Evolutionary conservation across 1,284 basidiomycete species (phyloP).

Genomic region (Moniliella sp.): DNA sequence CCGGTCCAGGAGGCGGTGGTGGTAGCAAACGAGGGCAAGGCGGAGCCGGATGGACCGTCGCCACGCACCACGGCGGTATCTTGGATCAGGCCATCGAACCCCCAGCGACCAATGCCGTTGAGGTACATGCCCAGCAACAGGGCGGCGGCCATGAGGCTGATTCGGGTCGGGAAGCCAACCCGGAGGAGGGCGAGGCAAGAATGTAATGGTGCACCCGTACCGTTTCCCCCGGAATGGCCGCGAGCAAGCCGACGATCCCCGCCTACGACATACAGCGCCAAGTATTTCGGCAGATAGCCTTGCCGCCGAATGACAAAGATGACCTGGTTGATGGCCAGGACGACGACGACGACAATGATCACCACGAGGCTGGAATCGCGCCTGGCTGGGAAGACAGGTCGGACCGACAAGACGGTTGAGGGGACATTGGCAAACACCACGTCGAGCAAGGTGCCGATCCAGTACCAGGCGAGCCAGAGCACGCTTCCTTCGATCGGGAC

Average conservation of each 20-base stretch:
- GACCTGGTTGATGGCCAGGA: slow-evolving; percentile 44
- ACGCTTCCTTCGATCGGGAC: slow-evolving; percentile 52
- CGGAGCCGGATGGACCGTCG: slow-evolving; percentile 52
- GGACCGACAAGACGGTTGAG: slow-evolving; percentile 40
- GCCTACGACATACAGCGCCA: slow-evolving; percentile 38
- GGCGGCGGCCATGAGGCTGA: slow-evolving; percentile 56
- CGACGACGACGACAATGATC: slow-evolving; percentile 41
- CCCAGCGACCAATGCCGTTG: slow-evolving; percentile 30
- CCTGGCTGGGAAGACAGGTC: slow-evolving; percentile 51
- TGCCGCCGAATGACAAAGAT: slow-evolving; percentile 60
- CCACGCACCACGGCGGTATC: slow-evolving; percentile 52
- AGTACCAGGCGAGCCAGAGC: slow-evolving; percentile 56
- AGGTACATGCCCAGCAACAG: slow-evolving; percentile 58
- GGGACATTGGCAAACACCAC: slow-evolving; percentile 26
- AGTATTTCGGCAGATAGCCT: slow-evolving; percentile 55
- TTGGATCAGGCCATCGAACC: slow-evolving; percentile 55
- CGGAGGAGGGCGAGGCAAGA: slow-evolving; percentile 54
- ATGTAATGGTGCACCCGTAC: slow-evolving; percentile 41
- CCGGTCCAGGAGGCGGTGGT: slow-evolving; percentile 42
- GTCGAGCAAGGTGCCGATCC: slow-evolving; percentile 44
- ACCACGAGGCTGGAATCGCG: slow-evolving; percentile 55
- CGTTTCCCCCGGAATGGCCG: slow-evolving; percentile 44
- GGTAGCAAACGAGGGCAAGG: slow-evolving; percentile 50
- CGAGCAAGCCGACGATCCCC: slow-evolving; percentile 49
- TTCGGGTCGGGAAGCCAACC: slow-evolving; percentile 57